phyloP scores from a whole-genome alignment of 2,329 filamentous ascomycete genomes.

The Cladosporium velox region DNA sequence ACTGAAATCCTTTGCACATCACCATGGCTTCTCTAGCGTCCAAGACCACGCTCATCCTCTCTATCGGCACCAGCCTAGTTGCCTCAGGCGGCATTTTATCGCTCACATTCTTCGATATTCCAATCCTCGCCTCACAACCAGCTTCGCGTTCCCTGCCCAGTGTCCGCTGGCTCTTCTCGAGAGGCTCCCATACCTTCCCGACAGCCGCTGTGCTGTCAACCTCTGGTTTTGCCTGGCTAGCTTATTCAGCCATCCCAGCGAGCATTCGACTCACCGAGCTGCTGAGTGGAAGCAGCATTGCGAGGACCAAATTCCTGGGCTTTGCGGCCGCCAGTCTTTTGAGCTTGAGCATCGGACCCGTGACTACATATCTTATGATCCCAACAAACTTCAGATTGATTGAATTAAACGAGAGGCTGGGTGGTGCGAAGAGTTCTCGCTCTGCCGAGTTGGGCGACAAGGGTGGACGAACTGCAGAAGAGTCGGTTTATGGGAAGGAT shows the following conservation, averaged over 20 bases:
- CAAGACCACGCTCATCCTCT: slow-evolving; percentile 25
- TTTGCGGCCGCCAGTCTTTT: slow-evolving; percentile 25
- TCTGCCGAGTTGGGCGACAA: slow-evolving; percentile 21
- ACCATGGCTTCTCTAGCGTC: neutral
- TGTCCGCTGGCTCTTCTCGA: slow-evolving; percentile 32
- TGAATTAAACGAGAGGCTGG: slow-evolving; percentile 31
- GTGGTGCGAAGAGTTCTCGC: slow-evolving; percentile 31
- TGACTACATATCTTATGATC: slow-evolving; percentile 29
- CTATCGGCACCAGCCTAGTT: slow-evolving; percentile 21
- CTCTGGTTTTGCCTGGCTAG: slow-evolving; percentile 31
- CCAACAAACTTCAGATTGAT: slow-evolving; percentile 35
- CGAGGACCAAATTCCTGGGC: neutral
- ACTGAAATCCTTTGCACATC: neutral
- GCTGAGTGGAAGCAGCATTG: slow-evolving; percentile 21
- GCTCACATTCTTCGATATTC: slow-evolving; percentile 31
- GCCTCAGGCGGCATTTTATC: slow-evolving; percentile 31
- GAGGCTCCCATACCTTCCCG: slow-evolving; percentile 34
- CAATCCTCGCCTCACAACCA: slow-evolving; percentile 31
- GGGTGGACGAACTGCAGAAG: slow-evolving; percentile 27
- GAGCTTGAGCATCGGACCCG: slow-evolving; percentile 30
- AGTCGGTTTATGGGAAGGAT: slow-evolving; percentile 29
- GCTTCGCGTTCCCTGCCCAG: slow-evolving; percentile 31
- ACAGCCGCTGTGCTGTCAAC: slow-evolving; percentile 25
- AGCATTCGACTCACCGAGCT: slow-evolving; percentile 18
- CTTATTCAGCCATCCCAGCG: slow-evolving; percentile 27